Percentiles rank a stretch among this genome's conserved stretches.
Conservation (phyloP, 2,329 filamentous ascomycete genomes). For the Thielaviopsis euricoi region DNA sequence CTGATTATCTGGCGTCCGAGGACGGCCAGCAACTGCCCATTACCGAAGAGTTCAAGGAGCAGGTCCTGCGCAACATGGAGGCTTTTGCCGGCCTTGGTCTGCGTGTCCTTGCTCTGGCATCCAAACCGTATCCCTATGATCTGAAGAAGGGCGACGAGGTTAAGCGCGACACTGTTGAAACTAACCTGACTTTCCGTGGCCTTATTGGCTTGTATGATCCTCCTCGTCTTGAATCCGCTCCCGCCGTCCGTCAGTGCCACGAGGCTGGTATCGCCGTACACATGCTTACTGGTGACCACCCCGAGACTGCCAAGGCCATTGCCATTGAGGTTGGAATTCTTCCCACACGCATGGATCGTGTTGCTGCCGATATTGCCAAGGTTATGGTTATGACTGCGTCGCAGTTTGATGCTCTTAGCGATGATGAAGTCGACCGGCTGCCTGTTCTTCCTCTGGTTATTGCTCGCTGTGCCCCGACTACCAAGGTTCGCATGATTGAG, state of each 20-base stretch:
- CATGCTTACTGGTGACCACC: slow-evolving; percentile 53
- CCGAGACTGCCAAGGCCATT: slow-evolving; percentile 45
- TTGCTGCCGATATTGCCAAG: slow-evolving; percentile 35
- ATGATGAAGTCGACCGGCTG: slow-evolving; percentile 46
- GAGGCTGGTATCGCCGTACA: slow-evolving; percentile 47
- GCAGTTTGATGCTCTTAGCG: slow-evolving; percentile 45
- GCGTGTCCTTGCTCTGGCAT: slow-evolving; percentile 50
- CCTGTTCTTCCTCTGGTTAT: slow-evolving; percentile 52
- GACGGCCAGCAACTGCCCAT: slow-evolving; percentile 21
- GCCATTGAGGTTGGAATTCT: slow-evolving; percentile 46
- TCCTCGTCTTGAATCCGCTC: slow-evolving; percentile 48
- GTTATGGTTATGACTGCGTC: slow-evolving; percentile 48
- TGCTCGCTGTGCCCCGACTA: slow-evolving; percentile 51
- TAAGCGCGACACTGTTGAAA: slow-evolving; percentile 38
- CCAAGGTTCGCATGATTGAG: slow-evolving; percentile 61
- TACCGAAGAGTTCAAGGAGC: slow-evolving; percentile 32
- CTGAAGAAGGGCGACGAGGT: slow-evolving; percentile 27
- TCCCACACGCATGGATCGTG: slow-evolving; percentile 27
- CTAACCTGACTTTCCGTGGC: slow-evolving; percentile 45
- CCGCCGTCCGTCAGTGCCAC: slow-evolving; percentile 41
- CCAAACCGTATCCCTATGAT: slow-evolving; percentile 22
- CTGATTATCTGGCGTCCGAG: slow-evolving; percentile 24
- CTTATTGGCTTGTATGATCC: slow-evolving; percentile 57
- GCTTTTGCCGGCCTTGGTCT: slow-evolving; percentile 44
- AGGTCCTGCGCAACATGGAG: slow-evolving; percentile 49